phyloP scores from a whole-genome alignment of 176 grass and related monocot genomes.

The Oryza longistaminata region DNA sequence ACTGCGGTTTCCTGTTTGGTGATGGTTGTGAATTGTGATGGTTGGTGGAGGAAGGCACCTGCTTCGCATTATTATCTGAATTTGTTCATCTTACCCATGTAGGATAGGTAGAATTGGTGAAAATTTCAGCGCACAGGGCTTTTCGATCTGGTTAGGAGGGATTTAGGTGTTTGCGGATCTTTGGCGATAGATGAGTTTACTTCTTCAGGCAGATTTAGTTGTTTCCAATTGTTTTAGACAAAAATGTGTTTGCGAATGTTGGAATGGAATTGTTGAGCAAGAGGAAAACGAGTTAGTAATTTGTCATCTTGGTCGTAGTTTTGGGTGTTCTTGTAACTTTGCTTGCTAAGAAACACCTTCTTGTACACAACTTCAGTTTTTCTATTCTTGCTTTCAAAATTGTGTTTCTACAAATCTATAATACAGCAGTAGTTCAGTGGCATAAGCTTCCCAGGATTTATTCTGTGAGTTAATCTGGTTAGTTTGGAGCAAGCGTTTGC shows the following conservation, averaged over 20 bases:
- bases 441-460: slow-evolving; percentile 10
- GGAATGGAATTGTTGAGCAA: background rate
- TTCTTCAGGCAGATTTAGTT: background rate
- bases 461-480: background rate
- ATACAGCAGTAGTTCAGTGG: background rate
- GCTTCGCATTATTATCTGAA: background rate
- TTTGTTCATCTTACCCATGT: background rate
- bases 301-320: background rate
- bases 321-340: background rate
- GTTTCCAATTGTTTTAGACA: background rate
- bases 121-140: background rate
- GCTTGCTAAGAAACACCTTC: background rate
- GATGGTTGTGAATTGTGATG: background rate
- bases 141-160: background rate
- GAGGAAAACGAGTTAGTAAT: background rate
- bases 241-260: background rate
- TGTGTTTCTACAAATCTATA: background rate
- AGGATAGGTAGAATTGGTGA: background rate
- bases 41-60: background rate
- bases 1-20: background rate
- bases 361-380: background rate
- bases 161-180: background rate
- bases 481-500: background rate
- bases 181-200: background rate
- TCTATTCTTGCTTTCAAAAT: background rate